These are phyloP conservation scores for Gymnopus androsaceus DNA, from an alignment of 1,284 basidiomycete genomes.

Conservation along the genomic window DNA sequence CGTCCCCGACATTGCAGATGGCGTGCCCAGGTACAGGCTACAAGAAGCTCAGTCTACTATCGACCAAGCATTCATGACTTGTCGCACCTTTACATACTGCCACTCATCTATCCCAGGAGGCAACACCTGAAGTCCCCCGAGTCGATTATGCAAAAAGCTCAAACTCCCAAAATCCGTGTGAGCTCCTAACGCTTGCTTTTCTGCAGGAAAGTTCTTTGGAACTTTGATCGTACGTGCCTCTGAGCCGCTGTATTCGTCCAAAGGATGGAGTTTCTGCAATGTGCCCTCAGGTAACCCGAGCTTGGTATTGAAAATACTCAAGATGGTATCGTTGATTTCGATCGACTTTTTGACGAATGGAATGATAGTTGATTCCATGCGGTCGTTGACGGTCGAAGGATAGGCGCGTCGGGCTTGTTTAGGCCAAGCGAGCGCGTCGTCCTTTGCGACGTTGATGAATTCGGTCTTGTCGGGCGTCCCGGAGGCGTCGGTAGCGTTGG, in stretches of 20 bases:
- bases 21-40: slow-evolving; percentile 60
- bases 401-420: slow-evolving; percentile 50
- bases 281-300: slow-evolving; percentile 57
- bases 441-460: slow-evolving; percentile 68
- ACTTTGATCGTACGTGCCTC: slow-evolving; percentile 61
- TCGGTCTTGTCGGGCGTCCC: slow-evolving; percentile 59
- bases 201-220: slow-evolving; percentile 38
- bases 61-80: not conserved
- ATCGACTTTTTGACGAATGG: slow-evolving; percentile 63
- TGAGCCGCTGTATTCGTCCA: slow-evolving; percentile 54
- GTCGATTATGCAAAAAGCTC: slow-evolving; percentile 62
- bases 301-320: slow-evolving; percentile 57
- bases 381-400: slow-evolving; percentile 50
- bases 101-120: slow-evolving; percentile 63
- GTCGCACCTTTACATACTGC: slow-evolving; percentile 63
- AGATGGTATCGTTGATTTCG: slow-evolving; percentile 54
- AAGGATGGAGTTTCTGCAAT: slow-evolving; percentile 47
- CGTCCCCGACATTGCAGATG: slow-evolving; percentile 56
- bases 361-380: slow-evolving; percentile 49
- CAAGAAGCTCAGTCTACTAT: not conserved
- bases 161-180: slow-evolving; percentile 61
- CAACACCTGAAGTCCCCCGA: slow-evolving; percentile 74
- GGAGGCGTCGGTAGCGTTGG: slow-evolving; percentile 61
- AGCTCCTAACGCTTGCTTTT: slow-evolving; percentile 45
- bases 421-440: slow-evolving; percentile 64